phyloP scores from a whole-genome alignment of 257 asterid genomes.

The Thymus quinquecostatus region DNA sequence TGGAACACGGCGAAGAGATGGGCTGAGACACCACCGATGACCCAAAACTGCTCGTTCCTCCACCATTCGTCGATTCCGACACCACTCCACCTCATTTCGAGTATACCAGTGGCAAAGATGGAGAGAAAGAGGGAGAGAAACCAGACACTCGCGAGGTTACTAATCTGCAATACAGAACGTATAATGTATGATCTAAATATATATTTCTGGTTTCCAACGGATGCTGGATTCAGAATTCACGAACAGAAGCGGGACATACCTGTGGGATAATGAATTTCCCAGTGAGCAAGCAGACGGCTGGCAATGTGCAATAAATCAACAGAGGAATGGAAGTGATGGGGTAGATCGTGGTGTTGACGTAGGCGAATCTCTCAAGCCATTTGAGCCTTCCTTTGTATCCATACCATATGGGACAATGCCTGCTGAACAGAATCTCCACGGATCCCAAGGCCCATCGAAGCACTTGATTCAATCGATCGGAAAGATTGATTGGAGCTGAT shows the following conservation, averaged over 20 bases:
- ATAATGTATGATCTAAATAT: neutral
- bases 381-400: constrained; percentile 87
- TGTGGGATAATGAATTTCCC: constrained; percentile 97
- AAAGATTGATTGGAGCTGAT: constrained; percentile 97
- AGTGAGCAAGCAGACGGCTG: constrained; percentile 94
- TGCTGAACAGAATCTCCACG: constrained; percentile 87
- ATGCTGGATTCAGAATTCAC: neutral
- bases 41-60: constrained; percentile 99
- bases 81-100: constrained; percentile 98
- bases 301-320: constrained; percentile 76
- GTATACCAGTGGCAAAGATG: constrained; percentile 94
- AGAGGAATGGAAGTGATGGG: constrained; percentile 94
- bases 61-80: constrained; percentile 98
- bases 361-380: constrained; percentile 96
- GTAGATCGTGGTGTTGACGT: constrained; percentile 90
- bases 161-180: constrained; percentile 59
- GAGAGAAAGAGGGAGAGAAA: constrained; percentile 93
- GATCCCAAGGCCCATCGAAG: constrained; percentile 99
- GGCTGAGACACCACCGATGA: constrained; percentile 94
- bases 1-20: constrained; percentile 94
- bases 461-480: constrained; percentile 97
- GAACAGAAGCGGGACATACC: constrained; percentile 43
- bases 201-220: neutral
- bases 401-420: constrained; percentile 99
- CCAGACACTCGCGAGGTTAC: constrained; percentile 94